Conservation (phyloP, 2,329 filamentous ascomycete species). For the Alternaria postmessia region DNA sequence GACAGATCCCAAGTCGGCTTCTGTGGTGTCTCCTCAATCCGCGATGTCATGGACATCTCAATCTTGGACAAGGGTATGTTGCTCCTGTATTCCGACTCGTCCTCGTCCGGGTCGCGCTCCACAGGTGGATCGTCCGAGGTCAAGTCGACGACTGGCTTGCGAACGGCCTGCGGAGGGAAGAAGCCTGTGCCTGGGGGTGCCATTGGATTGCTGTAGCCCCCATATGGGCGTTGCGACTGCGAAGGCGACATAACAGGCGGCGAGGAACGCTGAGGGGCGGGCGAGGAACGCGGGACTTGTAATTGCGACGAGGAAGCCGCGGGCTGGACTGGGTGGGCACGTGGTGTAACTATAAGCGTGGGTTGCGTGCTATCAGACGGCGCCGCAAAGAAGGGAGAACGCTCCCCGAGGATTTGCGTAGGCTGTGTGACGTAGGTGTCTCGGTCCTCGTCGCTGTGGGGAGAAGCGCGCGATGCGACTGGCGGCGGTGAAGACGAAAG, state of each 20-base stretch:
- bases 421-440: constrained; percentile 59
- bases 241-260: constrained; percentile 51
- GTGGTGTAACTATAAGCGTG: constrained; percentile 64
- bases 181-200: constrained; percentile 79
- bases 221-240: constrained; percentile 77
- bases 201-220: constrained; percentile 66
- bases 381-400: constrained; percentile 38
- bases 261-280: constrained; percentile 56
- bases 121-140: constrained; percentile 57
- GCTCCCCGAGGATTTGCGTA: constrained; percentile 38
- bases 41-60: constrained; percentile 35
- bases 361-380: constrained; percentile 62
- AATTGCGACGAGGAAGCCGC: constrained; percentile 56
- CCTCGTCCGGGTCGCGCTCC: constrained; percentile 59
- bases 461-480: constrained; percentile 17
- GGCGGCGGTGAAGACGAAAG: constrained; percentile 43
- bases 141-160: constrained; percentile 51
- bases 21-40: constrained; percentile 47
- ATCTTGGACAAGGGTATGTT: constrained; percentile 70
- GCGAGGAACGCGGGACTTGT: constrained; percentile 91
- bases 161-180: constrained; percentile 56
- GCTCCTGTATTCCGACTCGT: constrained; percentile 53
- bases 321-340: constrained; percentile 41
- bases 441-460: constrained; percentile 57
- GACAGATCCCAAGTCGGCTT: constrained; percentile 42